Percentiles rank a stretch among this genome's conserved stretches.
phyloP scores from a whole-genome alignment of 1,284 basidiomycete genomes.

The Leccinum pachyderme region DNA sequence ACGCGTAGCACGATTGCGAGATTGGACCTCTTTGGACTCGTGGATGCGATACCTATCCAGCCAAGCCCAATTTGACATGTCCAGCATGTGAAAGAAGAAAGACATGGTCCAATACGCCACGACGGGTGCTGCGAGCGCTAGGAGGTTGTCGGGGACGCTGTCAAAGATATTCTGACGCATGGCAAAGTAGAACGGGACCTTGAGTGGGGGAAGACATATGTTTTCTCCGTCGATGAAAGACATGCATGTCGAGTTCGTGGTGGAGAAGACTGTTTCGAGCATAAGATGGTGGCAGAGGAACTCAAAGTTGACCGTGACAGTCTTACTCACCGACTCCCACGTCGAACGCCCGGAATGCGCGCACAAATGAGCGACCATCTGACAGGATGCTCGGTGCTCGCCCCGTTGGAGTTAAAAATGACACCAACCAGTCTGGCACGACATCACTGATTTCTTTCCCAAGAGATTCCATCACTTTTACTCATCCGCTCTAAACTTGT shows the following conservation, averaged over 20 bases:
- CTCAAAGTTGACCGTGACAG: not conserved
- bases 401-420: not conserved
- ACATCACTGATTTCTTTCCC: not conserved
- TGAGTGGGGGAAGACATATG: constrained; percentile 25
- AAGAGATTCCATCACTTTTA: not conserved
- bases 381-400: not conserved
- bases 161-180: constrained; percentile 53
- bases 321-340: constrained; percentile 13
- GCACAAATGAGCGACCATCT: not conserved
- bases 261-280: constrained; percentile 12
- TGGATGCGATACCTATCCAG: constrained; percentile 88
- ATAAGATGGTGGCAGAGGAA: constrained; percentile 10
- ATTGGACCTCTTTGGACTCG: constrained; percentile 77
- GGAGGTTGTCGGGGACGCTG: constrained; percentile 67
- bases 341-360: not conserved
- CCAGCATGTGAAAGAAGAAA: constrained; percentile 79
- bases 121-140: constrained; percentile 77
- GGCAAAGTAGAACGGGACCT: constrained; percentile 63
- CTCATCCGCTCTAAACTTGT: not conserved
- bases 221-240: constrained; percentile 26
- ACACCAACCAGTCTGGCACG: not conserved
- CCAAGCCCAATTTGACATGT: constrained; percentile 72
- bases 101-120: constrained; percentile 88
- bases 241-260: constrained; percentile 27
- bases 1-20: constrained; percentile 76